Evolutionary conservation across 2,329 filamentous ascomycete genomes (phyloP).

Genomic region (Periconia sp.): DNA sequence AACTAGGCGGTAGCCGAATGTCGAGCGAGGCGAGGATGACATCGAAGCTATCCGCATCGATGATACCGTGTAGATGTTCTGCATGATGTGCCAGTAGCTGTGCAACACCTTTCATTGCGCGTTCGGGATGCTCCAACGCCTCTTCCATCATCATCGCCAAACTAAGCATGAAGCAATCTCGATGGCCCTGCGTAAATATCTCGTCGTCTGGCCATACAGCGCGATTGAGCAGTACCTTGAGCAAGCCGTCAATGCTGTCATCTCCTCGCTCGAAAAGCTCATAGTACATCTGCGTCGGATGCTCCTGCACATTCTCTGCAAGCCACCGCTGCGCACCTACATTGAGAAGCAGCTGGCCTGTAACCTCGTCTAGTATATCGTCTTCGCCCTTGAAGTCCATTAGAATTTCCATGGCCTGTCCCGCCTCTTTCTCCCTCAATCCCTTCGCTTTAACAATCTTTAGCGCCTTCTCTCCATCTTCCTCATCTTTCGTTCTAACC

Average conservation of each 20-base stretch:
- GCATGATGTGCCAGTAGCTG: slow-evolving; percentile 63
- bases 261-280: slow-evolving; percentile 53
- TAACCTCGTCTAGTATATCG: slow-evolving; percentile 49
- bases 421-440: slow-evolving; percentile 47
- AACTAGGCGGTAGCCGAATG: slow-evolving; percentile 73
- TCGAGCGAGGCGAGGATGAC: slow-evolving; percentile 87
- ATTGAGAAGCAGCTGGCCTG: slow-evolving; percentile 43
- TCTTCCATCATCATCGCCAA: slow-evolving; percentile 91
- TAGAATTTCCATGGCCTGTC: slow-evolving; percentile 50
- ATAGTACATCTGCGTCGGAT: slow-evolving; percentile 52
- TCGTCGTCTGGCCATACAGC: slow-evolving; percentile 49
- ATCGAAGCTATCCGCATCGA: slow-evolving; percentile 79
- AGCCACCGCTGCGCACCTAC: slow-evolving; percentile 48
- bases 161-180: slow-evolving; percentile 74
- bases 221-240: slow-evolving; percentile 51
- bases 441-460: slow-evolving; percentile 31
- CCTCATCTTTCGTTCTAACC: slow-evolving; percentile 42
- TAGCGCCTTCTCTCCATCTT: slow-evolving; percentile 49
- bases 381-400: slow-evolving; percentile 50
- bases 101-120: slow-evolving; percentile 66
- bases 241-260: slow-evolving; percentile 52
- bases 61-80: slow-evolving; percentile 61
- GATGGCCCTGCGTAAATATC: slow-evolving; percentile 53
- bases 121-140: slow-evolving; percentile 73
- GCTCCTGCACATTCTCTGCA: slow-evolving; percentile 43